phyloP scores from a whole-genome alignment of 352 stramenopile genomes.

The Pythium dissimile region DNA sequence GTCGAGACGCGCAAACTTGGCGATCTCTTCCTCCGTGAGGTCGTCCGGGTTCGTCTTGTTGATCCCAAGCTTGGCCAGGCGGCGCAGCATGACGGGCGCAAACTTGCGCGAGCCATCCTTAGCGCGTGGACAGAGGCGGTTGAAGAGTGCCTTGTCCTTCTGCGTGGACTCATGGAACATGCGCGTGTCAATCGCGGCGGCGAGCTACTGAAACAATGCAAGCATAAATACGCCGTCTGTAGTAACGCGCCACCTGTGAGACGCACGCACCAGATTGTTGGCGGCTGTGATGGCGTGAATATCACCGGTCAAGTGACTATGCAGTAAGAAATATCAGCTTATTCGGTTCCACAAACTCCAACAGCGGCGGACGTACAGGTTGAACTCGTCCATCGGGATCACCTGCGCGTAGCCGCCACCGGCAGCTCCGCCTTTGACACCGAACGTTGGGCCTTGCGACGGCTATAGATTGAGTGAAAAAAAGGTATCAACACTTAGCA shows the following conservation, averaged over 20 bases:
- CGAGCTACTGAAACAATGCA: conserved; percentile 78
- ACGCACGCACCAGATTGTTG: conserved; percentile 90
- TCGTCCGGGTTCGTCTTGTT: conserved; percentile 88
- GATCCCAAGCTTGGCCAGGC: conserved; percentile 96
- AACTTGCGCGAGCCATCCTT: conserved; percentile 89
- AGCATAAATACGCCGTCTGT: not conserved
- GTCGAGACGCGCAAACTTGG: conserved; percentile 93
- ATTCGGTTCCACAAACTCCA: not conserved
- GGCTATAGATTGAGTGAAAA: too few relatives aligned
- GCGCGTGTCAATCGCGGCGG: conserved; percentile 96
- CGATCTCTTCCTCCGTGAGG: conserved; percentile 92
- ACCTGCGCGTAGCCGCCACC: conserved; percentile 93
- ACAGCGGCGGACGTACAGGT: conserved; percentile 72
- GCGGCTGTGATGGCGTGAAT: conserved; percentile 98
- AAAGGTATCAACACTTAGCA: not conserved
- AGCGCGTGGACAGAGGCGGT: conserved; percentile 73
- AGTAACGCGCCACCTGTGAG: not conserved
- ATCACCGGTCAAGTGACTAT: conserved; percentile 96
- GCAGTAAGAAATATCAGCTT: not conserved
- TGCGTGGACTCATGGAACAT: conserved; percentile 96
- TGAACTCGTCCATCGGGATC: conserved; percentile 97
- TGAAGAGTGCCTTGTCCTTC: conserved; percentile 82
- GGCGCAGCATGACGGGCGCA: conserved; percentile 87
- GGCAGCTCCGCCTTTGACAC: conserved; percentile 93
- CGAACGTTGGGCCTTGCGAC: conserved; percentile 97